Conservation (phyloP, 768 basidiomycete species). For the Cystobasidium tubakii region DNA sequence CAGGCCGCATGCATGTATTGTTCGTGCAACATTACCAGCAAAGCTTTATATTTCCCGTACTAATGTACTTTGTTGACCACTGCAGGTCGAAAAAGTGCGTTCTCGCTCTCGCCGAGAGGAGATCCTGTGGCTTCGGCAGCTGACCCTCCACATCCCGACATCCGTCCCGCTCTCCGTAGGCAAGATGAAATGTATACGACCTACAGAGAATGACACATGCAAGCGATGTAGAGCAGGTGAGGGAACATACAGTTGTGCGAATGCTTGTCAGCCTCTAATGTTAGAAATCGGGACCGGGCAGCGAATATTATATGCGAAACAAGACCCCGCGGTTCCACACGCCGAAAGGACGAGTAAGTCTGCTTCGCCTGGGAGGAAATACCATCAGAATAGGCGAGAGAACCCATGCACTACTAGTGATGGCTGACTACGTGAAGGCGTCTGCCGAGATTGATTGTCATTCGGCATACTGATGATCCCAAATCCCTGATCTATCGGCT, state of each 20-base stretch:
- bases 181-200: slow-evolving; percentile 3
- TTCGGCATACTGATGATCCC: no score
- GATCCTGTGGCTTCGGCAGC: background rate
- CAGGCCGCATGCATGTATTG: slow-evolving; percentile 13
- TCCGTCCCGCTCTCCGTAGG: background rate
- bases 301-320: slow-evolving; percentile 8
- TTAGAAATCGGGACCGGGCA: background rate
- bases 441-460: background rate
- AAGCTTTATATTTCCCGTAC: background rate
- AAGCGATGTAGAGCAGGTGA: slow-evolving; percentile 3
- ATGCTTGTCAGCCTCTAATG: background rate
- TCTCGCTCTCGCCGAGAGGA: background rate
- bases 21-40: background rate
- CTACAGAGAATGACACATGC: background rate
- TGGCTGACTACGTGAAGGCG: no score
- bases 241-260: background rate
- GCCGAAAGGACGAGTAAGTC: background rate
- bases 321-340: background rate
- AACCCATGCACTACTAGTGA: no score
- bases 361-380: no score
- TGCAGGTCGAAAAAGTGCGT: background rate
- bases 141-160: background rate
- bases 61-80: background rate
- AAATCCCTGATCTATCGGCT: no score
- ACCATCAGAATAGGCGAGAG: no score